Evolutionary conservation across 441 rosid genomes (phyloP).

Genomic region (Manihot esculenta): DNA sequence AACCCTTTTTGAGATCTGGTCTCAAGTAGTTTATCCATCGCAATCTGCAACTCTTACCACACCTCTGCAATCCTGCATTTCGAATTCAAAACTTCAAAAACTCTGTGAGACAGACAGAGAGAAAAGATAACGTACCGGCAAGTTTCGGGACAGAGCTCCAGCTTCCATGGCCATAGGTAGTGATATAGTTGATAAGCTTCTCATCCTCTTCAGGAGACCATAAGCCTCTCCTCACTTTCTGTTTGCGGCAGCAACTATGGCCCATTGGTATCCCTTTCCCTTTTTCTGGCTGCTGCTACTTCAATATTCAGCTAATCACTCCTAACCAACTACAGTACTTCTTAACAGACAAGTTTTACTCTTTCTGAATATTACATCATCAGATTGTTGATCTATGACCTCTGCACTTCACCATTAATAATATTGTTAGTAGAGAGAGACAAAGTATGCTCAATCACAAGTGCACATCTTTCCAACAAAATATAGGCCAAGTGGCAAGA

Average conservation of each 20-base stretch:
- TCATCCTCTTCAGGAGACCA: constrained; percentile 87
- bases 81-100: background rate
- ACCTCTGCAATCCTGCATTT: constrained; percentile 58
- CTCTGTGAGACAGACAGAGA: no score
- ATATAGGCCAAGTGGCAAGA: constrained; percentile 1
- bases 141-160: constrained; percentile 79
- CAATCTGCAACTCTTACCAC: constrained; percentile 75
- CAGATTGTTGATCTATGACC: no score
- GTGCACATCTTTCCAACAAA: background rate
- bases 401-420: no score
- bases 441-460: background rate
- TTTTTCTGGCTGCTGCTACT: constrained; percentile 12
- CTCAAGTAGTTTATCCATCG: constrained; percentile 76
- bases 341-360: background rate
- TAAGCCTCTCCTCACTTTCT: constrained; percentile 66
- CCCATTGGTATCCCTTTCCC: constrained; percentile 36
- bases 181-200: constrained; percentile 57
- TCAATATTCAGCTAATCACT: background rate
- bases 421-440: no score
- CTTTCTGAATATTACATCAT: background rate
- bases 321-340: background rate
- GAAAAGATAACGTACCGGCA: constrained; percentile 38
- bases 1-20: constrained; percentile 63
- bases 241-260: constrained; percentile 69
- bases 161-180: constrained; percentile 62